phyloP scores from a whole-genome alignment of 2,329 filamentous ascomycete genomes.

The Fusarium lyarnte region DNA sequence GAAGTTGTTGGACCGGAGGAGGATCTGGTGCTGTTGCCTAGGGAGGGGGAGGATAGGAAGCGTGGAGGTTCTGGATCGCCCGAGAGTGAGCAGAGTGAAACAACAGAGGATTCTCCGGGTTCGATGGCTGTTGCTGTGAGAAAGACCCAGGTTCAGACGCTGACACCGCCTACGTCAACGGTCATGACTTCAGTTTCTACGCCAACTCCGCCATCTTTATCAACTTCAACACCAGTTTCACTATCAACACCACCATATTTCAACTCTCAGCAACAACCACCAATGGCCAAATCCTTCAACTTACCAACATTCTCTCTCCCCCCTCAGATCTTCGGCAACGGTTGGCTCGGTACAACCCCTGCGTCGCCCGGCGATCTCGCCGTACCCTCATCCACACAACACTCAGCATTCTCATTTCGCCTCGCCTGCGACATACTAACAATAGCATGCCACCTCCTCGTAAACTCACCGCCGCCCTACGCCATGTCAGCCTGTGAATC shows the following conservation, averaged over 20 bases:
- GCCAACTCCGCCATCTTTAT: neutral
- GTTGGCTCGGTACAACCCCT: slow-evolving; percentile 34
- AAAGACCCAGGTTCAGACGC: neutral
- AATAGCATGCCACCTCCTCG: slow-evolving; percentile 37
- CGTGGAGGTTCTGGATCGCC: neutral
- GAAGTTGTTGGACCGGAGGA: slow-evolving; percentile 42
- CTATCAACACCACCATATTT: neutral
- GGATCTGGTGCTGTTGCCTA: slow-evolving; percentile 22
- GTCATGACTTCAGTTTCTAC: neutral
- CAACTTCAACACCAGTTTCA: neutral
- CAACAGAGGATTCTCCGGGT: slow-evolving; percentile 6
- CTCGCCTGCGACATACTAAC: slow-evolving; percentile 30
- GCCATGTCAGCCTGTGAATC: slow-evolving; percentile 8
- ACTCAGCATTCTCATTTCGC: slow-evolving; percentile 37
- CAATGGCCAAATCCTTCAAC: slow-evolving; percentile 7
- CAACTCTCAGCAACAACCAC: slow-evolving; percentile 8
- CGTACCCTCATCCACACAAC: neutral
- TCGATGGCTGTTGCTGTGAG: slow-evolving; percentile 9
- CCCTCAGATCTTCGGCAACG: slow-evolving; percentile 40
- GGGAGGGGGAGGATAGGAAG: neutral
- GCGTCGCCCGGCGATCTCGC: slow-evolving; percentile 12
- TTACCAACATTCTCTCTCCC: slow-evolving; percentile 13
- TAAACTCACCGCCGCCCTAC: slow-evolving; percentile 8
- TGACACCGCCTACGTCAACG: neutral
- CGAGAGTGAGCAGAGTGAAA: slow-evolving; percentile 18